phyloP scores from a whole-genome alignment of 495 filamentous ascomycete species.

The Xylaria palmicola region DNA sequence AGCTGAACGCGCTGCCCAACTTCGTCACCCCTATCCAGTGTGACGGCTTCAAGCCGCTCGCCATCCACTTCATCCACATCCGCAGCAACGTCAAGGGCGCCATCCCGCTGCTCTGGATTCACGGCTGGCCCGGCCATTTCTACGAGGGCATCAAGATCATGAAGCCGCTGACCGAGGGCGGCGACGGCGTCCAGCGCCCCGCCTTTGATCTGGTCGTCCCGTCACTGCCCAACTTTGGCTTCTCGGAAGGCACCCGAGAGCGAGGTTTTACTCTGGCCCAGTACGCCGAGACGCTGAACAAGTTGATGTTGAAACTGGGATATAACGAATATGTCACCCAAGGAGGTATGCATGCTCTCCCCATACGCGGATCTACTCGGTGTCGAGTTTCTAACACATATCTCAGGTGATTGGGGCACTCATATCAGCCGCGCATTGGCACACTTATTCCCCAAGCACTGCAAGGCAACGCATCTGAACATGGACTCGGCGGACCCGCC shows the following conservation, averaged over 20 bases:
- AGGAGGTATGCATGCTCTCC: slow-evolving; percentile 37
- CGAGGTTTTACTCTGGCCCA: slow-evolving; percentile 59
- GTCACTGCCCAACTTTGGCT: slow-evolving; percentile 68
- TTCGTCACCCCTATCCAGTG: slow-evolving; percentile 51
- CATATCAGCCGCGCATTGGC: slow-evolving; percentile 60
- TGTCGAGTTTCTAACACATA: background rate
- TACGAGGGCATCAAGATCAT: slow-evolving; percentile 65
- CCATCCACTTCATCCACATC: slow-evolving; percentile 57
- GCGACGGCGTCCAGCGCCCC: slow-evolving; percentile 41
- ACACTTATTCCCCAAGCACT: slow-evolving; percentile 53
- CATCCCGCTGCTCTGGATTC: slow-evolving; percentile 57
- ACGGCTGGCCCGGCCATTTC: slow-evolving; percentile 70
- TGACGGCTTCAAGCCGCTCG: slow-evolving; percentile 45
- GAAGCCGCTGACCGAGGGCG: slow-evolving; percentile 48
- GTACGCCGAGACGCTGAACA: slow-evolving; percentile 60
- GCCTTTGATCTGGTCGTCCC: slow-evolving; percentile 67
- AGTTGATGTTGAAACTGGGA: slow-evolving; percentile 64
- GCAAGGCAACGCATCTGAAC: slow-evolving; percentile 65
- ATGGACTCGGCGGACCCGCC: slow-evolving; percentile 46
- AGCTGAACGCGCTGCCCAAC: slow-evolving; percentile 56
- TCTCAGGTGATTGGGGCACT: slow-evolving; percentile 63
- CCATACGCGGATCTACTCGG: background rate
- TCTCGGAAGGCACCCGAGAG: slow-evolving; percentile 50
- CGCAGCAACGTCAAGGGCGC: slow-evolving; percentile 46
- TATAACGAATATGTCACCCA: slow-evolving; percentile 60